Evolutionary conservation across 2,329 filamentous ascomycete species (phyloP), one percentile per base, ranked within the genome.

Genomic region (Paecilomyces fulvus): DNA sequence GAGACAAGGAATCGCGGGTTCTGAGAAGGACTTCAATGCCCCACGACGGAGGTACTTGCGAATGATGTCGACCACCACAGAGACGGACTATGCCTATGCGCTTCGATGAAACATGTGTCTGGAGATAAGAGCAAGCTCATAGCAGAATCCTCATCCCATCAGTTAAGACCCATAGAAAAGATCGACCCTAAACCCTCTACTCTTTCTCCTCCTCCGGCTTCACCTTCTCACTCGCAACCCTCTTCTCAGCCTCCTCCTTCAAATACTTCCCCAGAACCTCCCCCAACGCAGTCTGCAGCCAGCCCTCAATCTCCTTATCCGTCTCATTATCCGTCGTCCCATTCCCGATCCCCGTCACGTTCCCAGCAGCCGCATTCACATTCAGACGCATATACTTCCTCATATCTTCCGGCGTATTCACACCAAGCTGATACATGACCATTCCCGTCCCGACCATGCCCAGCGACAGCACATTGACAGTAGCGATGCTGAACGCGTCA

Each of bases 401-500:
- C 68, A 90, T 73, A 65, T 92, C 88, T 3, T 83, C 82, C 46
- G 90, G 54, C 50, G 78, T 80, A 67, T 84, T 84, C 33, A 97
- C 82, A 69, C 96, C 88, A 58, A 94, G 83, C 0, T 83, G 85
- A 80, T 87, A 95, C 59, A 89, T 78, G 10, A 86, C 71, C 0
- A 87, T 90, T 3, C 92, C 94, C 0, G 83, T 80, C 8, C 81
- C 74, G 80, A 95, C 84, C 70, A 96, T 84, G 0, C 81, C 86
- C 52, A 94, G 82, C 64, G 86, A 88, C 30, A 85, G 67, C 11
- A 94, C 89, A 65, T 96, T 96, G 63, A 96, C 80, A 0, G 92
- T 96, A 0, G 92, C 94, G 33, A 96, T 77, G 52, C 86, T 88
- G 21, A 99, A 77, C 0, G 92, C 92, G 72, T 95, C 88, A 31